Evolutionary conservation across 148 eudicot species (phyloP), one percentile per base, ranked within the genome.

Genomic region (Rhododendron vialii): DNA sequence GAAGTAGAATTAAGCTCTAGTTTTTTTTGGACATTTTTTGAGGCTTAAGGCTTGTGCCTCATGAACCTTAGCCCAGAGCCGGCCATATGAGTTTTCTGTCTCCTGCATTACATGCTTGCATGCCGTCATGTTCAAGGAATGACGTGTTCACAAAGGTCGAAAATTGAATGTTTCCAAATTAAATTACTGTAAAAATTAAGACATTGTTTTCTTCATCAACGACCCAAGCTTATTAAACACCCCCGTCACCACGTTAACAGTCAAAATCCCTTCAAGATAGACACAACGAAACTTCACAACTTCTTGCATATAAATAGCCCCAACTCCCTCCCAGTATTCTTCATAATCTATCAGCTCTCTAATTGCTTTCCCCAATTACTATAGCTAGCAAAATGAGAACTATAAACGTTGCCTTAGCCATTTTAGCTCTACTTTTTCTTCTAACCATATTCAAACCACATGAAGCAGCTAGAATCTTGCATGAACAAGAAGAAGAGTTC

Each of bases 391-490:
- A 78, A 47, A 85, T 85, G 86, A 78, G 57, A 36, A 45, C 82
- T 28, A 38, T 7, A 36, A 78, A 43, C 59, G 20, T 2, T 41
- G 74, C 69, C 57, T 79, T 80, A 0, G 61, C 83, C 78, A 65
- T 65, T 85, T 18, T 65, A 79, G 87, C 45, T 5, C 1, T 80
- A 33, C 28, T 63, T 79, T 63, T 85, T 79, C 78, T 85, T 17
- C 78, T 80, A 2, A 85, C 77, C 83, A 79, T 12, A 12, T 26
- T 73, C 83, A 79, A 85, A 45, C 77, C 61, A 48, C 48, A 79
- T 65, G 78, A 55, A 47, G 83, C 83, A 20, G 20, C 24, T 20
- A 85, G 83, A 63, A 12, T 85, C 47, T 65, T 79, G 35, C 28
- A 73, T 59, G 67, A 73, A 63, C 22, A 79, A 79, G 43, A n/a